Conservation (phyloP, 2,329 filamentous ascomycete genomes). For the Arthrinium phaeospermum region DNA sequence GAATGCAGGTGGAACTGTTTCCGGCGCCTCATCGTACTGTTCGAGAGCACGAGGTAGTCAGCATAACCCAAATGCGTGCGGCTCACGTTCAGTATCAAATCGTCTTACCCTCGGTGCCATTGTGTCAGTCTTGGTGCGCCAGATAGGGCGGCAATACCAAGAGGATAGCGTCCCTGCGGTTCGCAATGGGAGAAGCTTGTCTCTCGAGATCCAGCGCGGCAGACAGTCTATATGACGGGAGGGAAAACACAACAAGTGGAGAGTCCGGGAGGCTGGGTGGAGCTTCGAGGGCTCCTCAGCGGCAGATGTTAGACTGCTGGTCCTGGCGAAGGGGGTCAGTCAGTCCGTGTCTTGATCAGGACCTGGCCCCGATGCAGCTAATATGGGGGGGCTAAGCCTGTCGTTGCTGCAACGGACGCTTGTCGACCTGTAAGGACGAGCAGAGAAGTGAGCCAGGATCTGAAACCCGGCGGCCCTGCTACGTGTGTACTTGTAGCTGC, state of each 20-base stretch:
- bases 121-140: neutral
- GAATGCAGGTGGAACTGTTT: conserved; percentile 32
- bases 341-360: neutral
- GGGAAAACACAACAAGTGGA: conserved; percentile 9
- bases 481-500: neutral
- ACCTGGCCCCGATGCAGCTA: neutral
- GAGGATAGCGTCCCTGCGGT: neutral
- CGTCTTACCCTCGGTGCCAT: conserved; percentile 1
- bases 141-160: conserved; percentile 7
- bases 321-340: neutral
- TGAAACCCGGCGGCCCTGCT: neutral
- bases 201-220: neutral
- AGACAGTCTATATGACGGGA: conserved; percentile 10
- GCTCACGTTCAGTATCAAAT: neutral
- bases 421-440: neutral
- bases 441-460: neutral
- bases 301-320: conserved; percentile 3
- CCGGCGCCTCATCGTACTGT: conserved; percentile 40
- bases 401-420: neutral
- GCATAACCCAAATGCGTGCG: neutral
- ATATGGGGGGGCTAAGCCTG: neutral
- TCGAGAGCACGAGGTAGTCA: neutral
- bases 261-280: neutral
- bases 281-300: neutral
- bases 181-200: conserved; percentile 11